These are phyloP conservation scores for Syzygium aromaticum DNA, from an alignment of 345 rosid genomes.

Conservation along the genomic window DNA sequence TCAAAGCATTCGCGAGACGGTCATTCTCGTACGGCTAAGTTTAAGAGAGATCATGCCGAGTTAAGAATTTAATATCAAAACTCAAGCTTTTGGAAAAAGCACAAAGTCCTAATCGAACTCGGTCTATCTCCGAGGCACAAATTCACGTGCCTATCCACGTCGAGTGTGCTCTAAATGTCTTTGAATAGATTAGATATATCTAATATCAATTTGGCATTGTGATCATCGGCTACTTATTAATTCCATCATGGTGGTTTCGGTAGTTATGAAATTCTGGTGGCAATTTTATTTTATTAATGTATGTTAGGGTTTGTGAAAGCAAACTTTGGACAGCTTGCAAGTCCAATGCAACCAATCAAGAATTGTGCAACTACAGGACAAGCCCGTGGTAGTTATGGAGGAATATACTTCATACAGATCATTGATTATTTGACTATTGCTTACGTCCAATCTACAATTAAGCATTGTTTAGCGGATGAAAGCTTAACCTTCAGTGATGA, in stretches of 20 bases:
- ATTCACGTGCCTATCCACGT: too few species aligned
- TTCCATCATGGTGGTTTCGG: background rate
- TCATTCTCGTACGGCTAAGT: too few species aligned
- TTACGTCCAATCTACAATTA: accelerated
- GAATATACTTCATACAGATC: background rate
- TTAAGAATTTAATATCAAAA: too few species aligned
- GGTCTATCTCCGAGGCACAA: too few species aligned
- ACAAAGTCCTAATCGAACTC: too few species aligned
- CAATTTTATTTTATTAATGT: background rate
- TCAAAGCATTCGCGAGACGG: too few species aligned
- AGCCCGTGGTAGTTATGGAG: background rate
- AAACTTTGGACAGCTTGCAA: background rate
- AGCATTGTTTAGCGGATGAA: background rate
- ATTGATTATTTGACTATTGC: background rate
- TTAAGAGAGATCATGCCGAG: too few species aligned
- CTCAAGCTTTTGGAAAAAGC: too few species aligned
- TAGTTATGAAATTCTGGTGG: background rate
- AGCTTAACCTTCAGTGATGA: background rate
- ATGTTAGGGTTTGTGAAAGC: background rate
- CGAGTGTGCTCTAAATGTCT: too few species aligned
- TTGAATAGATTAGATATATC: background rate
- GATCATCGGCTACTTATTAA: background rate
- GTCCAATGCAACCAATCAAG: background rate
- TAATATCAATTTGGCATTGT: background rate
- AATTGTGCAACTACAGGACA: background rate